phyloP scores from a whole-genome alignment of 1,284 basidiomycete genomes.

The Puccinia hordei region DNA sequence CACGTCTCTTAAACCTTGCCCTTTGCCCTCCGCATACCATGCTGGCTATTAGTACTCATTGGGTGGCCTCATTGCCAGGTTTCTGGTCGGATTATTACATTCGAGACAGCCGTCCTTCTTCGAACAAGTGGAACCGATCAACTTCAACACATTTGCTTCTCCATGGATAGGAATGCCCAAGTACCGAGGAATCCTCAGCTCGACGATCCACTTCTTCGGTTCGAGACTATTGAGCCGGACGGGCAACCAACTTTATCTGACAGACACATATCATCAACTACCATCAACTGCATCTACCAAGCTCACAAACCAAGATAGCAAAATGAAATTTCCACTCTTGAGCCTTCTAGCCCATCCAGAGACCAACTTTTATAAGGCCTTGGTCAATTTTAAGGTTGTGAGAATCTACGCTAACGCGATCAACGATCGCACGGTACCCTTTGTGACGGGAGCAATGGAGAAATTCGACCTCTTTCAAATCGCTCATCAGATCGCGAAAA shows the following conservation, averaged over 20 bases:
- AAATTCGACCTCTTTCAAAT: conserved; percentile 25
- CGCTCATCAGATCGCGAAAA: conserved; percentile 1
- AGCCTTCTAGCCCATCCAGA: conserved; percentile 84
- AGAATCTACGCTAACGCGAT: conserved; percentile 79
- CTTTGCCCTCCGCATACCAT: not conserved
- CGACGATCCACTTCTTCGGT: conserved; percentile 67
- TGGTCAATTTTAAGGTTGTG: conserved; percentile 70
- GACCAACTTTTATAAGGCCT: conserved; percentile 76
- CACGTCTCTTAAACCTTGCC: not conserved
- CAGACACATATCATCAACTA: conserved; percentile 67
- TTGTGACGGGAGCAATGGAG: conserved; percentile 54
- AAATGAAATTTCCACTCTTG: conserved; percentile 68
- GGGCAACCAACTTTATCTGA: conserved; percentile 76
- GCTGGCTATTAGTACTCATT: conserved; percentile 67
- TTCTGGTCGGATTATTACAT: conserved; percentile 72
- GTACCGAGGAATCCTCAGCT: conserved; percentile 67
- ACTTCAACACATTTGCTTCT: conserved; percentile 79
- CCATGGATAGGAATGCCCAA: conserved; percentile 70
- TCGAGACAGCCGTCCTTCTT: conserved; percentile 69
- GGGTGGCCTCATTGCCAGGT: conserved; percentile 77
- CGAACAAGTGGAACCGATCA: conserved; percentile 68
- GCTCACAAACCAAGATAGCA: conserved; percentile 54
- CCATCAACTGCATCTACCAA: conserved; percentile 57
- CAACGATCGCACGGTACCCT: conserved; percentile 58
- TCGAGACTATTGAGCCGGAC: conserved; percentile 77